A percentile compares a stretch with the other conserved stretches of the same genome.
These are phyloP conservation scores for Hypoxylon fuscum DNA, from an alignment of 495 filamentous ascomycete species.

Conservation along the genomic window DNA sequence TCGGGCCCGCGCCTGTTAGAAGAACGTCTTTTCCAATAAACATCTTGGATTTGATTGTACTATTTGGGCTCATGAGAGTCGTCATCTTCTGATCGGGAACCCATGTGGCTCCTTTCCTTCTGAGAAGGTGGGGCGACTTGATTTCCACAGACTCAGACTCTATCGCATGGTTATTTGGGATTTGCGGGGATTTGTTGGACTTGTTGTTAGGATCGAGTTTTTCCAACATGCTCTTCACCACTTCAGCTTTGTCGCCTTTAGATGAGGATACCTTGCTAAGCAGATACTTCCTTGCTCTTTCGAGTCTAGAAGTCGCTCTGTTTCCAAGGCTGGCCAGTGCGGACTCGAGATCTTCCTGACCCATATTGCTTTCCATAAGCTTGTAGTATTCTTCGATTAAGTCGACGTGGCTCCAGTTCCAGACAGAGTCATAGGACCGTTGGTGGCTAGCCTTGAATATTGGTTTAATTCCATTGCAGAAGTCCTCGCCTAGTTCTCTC, in stretches of 20 bases:
- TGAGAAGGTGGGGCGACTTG: slow-evolving; percentile 30
- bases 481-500: slow-evolving; percentile 85
- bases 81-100: slow-evolving; percentile 85
- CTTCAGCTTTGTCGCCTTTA: background rate
- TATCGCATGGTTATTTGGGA: background rate
- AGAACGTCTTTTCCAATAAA: slow-evolving; percentile 86
- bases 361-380: slow-evolving; percentile 87
- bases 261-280: slow-evolving; percentile 16
- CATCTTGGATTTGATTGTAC: slow-evolving; percentile 68
- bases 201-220: slow-evolving; percentile 1
- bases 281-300: slow-evolving; percentile 26
- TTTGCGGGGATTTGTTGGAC: background rate
- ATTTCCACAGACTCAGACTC: background rate
- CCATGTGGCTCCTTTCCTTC: slow-evolving; percentile 69
- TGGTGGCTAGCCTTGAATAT: slow-evolving; percentile 83
- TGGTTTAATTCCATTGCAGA: slow-evolving; percentile 84
- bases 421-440: slow-evolving; percentile 86
- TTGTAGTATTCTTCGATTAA: slow-evolving; percentile 91
- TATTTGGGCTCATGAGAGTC: slow-evolving; percentile 61
- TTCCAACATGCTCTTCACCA: slow-evolving; percentile 16
- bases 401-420: slow-evolving; percentile 93
- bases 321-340: slow-evolving; percentile 16
- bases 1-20: slow-evolving; percentile 90
- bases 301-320: slow-evolving; percentile 23
- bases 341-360: slow-evolving; percentile 61